These are phyloP conservation scores for Penicillium pulvis DNA, from an alignment of 495 filamentous ascomycete species.

Conservation along the genomic window DNA sequence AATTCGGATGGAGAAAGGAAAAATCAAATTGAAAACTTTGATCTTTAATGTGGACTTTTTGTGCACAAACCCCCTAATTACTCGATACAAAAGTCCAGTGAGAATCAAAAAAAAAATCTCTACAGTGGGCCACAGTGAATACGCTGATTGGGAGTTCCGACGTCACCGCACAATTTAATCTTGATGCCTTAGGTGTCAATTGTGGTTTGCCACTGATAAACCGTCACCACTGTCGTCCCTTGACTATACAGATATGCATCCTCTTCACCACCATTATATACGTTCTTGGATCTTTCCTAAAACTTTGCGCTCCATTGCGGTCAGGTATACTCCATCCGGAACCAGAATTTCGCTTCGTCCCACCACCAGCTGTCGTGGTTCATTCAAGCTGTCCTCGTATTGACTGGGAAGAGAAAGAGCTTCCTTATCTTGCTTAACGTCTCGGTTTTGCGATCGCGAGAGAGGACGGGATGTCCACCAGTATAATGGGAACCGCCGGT, in stretches of 20 bases:
- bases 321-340: slow-evolving; percentile 40
- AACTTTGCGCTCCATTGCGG: slow-evolving; percentile 32
- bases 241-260: background rate
- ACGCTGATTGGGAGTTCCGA: slow-evolving; percentile 35
- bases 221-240: background rate
- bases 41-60: background rate
- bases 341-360: slow-evolving; percentile 31
- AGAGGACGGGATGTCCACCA: slow-evolving; percentile 61
- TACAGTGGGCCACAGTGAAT: slow-evolving; percentile 30
- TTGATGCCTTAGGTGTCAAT: slow-evolving; percentile 4
- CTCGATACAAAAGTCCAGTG: background rate
- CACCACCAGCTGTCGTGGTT: slow-evolving; percentile 35
- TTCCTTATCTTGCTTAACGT: slow-evolving; percentile 26
- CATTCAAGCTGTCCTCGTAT: slow-evolving; percentile 33
- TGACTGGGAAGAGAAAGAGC: slow-evolving; percentile 18
- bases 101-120: slow-evolving; percentile 28
- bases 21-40: background rate
- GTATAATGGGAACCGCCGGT: slow-evolving; percentile 73
- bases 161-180: slow-evolving; percentile 24
- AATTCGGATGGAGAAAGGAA: slow-evolving; percentile 1
- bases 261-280: slow-evolving; percentile 19
- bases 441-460: slow-evolving; percentile 18
- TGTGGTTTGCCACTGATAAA: slow-evolving; percentile 4
- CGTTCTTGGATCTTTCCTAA: slow-evolving; percentile 38
- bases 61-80: background rate